Percentiles rank a stretch among this genome's conserved stretches.
Conservation (phyloP, 495 filamentous ascomycete species). For the Podospora pseudopauciseta region DNA sequence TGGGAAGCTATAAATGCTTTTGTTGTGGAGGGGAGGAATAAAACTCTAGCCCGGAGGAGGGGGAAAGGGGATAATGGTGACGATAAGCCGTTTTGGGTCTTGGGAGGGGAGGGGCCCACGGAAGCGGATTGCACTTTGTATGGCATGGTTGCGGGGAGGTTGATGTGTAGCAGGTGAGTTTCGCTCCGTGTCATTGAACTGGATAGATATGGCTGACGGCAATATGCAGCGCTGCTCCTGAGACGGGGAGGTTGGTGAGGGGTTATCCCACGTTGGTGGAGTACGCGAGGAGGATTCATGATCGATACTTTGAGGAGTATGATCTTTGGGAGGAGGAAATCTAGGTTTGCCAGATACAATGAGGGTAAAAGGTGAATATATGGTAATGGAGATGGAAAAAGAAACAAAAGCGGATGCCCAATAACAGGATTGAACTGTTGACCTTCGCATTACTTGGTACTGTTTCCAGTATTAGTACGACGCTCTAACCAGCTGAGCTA, state of each 20-base stretch:
- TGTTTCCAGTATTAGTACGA: neutral
- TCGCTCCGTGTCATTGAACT: neutral
- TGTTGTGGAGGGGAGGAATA: constrained; percentile 11
- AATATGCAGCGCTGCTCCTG: constrained; percentile 41
- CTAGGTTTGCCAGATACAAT: neutral
- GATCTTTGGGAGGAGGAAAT: constrained; percentile 6
- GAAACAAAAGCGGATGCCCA: neutral
- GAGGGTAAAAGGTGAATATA: neutral
- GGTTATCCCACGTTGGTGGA: constrained; percentile 49
- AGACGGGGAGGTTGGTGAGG: constrained; percentile 41
- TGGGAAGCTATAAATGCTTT: constrained; percentile 51
- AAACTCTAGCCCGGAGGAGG: constrained; percentile 3
- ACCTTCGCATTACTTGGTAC: constrained; percentile 1
- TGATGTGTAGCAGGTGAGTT: constrained; percentile 56
- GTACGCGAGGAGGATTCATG: constrained; percentile 57
- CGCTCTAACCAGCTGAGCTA: constrained; percentile 3
- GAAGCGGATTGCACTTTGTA: constrained; percentile 57
- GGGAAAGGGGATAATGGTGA: constrained; percentile 14
- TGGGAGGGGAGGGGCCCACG: constrained; percentile 52
- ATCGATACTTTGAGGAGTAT: constrained; percentile 59
- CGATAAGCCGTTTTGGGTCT: constrained; percentile 51
- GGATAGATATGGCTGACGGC: neutral
- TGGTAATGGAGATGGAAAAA: neutral
- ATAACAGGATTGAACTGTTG: constrained; percentile 8
- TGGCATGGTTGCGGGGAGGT: constrained; percentile 50